phyloP scores from a whole-genome alignment of 495 filamentous ascomycete genomes.

The Aspergillus coremiiformis region DNA sequence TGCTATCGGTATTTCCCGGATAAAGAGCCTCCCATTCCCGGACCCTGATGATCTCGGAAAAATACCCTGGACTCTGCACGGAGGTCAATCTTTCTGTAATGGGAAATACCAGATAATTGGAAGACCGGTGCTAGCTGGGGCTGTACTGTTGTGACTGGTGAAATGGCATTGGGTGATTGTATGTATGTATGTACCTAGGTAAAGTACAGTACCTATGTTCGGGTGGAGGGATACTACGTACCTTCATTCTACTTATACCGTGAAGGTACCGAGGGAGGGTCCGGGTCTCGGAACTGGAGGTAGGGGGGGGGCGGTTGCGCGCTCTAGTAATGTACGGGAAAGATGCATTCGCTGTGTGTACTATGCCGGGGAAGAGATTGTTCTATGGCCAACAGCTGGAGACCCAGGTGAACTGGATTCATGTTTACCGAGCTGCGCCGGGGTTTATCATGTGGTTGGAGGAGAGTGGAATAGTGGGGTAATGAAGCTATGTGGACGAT shows the following conservation, averaged over 20 bases:
- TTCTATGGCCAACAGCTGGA: too few relatives aligned
- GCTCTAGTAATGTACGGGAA: background rate
- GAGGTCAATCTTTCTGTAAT: background rate
- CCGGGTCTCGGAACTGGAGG: background rate
- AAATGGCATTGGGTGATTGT: too few relatives aligned
- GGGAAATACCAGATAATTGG: background rate
- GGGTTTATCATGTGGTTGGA: too few relatives aligned
- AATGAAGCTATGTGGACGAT: too few relatives aligned
- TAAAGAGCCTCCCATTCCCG: background rate
- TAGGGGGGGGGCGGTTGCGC: too few relatives aligned
- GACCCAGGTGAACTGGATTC: too few relatives aligned
- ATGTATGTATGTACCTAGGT: too few relatives aligned
- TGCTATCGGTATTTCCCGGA: background rate
- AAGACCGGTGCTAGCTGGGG: background rate
- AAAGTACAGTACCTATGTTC: too few relatives aligned
- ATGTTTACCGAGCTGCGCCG: too few relatives aligned
- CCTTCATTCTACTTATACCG: too few relatives aligned
- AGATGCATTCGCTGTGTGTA: background rate
- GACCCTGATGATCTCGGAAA: slow-evolving; percentile 6
- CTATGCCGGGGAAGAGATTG: background rate
- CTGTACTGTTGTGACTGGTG: background rate
- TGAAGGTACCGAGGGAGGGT: background rate
- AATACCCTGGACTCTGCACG: slow-evolving; percentile 13
- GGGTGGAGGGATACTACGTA: background rate
- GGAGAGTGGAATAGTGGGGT: too few relatives aligned